Evolutionary conservation across 208 protist species (phyloP), one percentile per base, ranked within the genome.

Genomic region (Acanthamoeba sp.): DNA sequence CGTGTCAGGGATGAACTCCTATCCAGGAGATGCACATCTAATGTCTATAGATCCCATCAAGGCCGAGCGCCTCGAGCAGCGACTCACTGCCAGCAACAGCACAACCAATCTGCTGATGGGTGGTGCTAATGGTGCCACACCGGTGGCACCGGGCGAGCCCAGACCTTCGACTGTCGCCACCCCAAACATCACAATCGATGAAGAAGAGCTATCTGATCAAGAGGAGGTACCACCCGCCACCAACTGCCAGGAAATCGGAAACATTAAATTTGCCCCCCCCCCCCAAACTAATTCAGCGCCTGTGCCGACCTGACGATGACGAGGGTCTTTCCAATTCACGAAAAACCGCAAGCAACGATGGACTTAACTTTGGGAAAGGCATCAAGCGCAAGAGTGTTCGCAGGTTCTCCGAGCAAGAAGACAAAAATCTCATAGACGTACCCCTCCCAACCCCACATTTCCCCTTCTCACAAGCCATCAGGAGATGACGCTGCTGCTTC

Each of bases 1-100:
- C 34, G 34, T 64, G 57, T 29, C 66, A 48, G 69, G 69, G 38
- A 80, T 80, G 69, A 80, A 80, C 69, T 45, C 69, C 32, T 80
- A 48, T 24, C 69, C 22, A 22, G 69, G 69, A 7, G 69, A 80
- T 80, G 69, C 69, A 24, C 62, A 71, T 36, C 32, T 80, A 14
- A 80, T 80, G 36, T 80, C 69, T 3, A 88, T 88, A 10, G 80
- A 88, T 62, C 80, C 80, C n/a, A 64, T 88, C 24, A 88, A 88
- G 80, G 80, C 80, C 29, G 80, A 88, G 45, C 80, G 80, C n/a
- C 50, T 88, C 42, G 80, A 88, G 34, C 80, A 88, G 80, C 24
- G 80, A 36, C 80, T 88, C 50, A 88, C 80, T 27, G 80, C 80
- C 14, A 64, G 42, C 50, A 88, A 55, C 80, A 64, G 48, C 32